A percentile compares a stretch with the other conserved stretches of the same genome.
Conservation (phyloP, 192 early-diverging fungal genomes). For the Umbelopsis vinacea region DNA sequence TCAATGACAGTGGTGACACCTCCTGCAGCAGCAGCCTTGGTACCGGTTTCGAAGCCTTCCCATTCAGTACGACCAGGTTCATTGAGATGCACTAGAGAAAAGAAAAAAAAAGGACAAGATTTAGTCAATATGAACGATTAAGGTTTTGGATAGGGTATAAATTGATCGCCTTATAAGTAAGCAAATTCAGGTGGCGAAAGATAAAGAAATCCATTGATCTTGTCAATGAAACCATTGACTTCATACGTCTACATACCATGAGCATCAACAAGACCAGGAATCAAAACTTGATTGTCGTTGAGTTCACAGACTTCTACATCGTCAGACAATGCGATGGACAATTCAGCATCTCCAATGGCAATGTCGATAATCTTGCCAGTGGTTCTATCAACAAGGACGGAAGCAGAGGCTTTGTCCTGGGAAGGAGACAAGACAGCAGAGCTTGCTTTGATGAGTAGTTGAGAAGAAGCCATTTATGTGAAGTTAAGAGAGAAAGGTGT, state of each 20-base stretch:
- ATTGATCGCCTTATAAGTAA: constrained; percentile 6
- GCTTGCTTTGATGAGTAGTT: constrained; percentile 35
- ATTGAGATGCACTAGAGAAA: constrained; percentile 71
- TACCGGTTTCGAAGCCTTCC: constrained; percentile 83
- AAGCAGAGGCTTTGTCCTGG: constrained; percentile 22
- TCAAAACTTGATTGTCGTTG: constrained; percentile 58
- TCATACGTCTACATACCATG: constrained; percentile 43
- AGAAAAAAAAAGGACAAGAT: too few relatives aligned
- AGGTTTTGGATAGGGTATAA: constrained; percentile 10
- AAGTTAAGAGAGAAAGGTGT: not conserved
- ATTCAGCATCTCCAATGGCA: constrained; percentile 8
- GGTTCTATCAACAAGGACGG: constrained; percentile 28
- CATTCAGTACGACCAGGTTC: constrained; percentile 85
- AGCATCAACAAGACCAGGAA: constrained; percentile 78
- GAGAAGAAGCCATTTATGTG: constrained; percentile 11
- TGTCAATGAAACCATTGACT: not conserved
- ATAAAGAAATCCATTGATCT: not conserved
- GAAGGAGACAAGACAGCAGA: constrained; percentile 33
- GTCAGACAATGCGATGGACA: not conserved
- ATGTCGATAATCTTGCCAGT: constrained; percentile 37
- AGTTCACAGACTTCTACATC: constrained; percentile 42
- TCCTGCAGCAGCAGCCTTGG: constrained; percentile 81
- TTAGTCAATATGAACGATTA: not conserved
- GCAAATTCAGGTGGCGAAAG: not conserved
- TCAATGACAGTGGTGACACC: constrained; percentile 82